These are phyloP conservation scores for Acacia acuminata DNA, from an alignment of 306 rosid genomes.

Conservation along the genomic window DNA sequence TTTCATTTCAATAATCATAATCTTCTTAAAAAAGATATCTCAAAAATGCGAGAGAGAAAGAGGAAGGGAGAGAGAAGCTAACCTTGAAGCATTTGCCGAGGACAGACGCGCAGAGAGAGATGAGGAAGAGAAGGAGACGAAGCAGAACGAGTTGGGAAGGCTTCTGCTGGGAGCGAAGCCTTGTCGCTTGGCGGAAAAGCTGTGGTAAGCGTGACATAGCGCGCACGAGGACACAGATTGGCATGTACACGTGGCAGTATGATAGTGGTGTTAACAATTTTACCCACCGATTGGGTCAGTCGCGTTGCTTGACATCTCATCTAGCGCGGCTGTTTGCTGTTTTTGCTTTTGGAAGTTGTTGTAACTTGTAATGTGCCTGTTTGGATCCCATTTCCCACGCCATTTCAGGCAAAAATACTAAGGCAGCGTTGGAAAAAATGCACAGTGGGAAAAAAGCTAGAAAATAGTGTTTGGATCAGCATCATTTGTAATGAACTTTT, in stretches of 20 bases:
- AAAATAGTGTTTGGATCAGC: too few relatives aligned
- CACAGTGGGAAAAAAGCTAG: too few relatives aligned
- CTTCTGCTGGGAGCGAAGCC: background rate
- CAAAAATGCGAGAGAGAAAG: background rate
- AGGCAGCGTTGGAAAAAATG: too few relatives aligned
- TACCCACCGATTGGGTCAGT: background rate
- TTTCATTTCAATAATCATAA: background rate
- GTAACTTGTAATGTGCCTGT: too few relatives aligned
- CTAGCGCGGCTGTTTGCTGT: too few relatives aligned
- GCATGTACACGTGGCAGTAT: background rate
- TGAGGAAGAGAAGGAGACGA: background rate
- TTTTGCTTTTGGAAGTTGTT: too few relatives aligned
- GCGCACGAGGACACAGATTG: background rate
- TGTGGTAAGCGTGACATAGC: background rate
- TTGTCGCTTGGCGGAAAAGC: too few relatives aligned
- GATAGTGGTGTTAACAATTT: background rate
- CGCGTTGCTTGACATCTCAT: background rate
- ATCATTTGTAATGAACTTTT: too few relatives aligned
- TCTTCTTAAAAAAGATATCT: background rate
- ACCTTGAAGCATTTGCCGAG: conserved; percentile 27
- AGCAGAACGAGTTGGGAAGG: background rate
- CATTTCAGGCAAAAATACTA: too few relatives aligned
- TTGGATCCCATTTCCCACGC: too few relatives aligned
- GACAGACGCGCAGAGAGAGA: background rate
- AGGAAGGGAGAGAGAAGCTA: background rate